phyloP scores from a whole-genome alignment of 805 yeast species.

The Candida germanica region DNA sequence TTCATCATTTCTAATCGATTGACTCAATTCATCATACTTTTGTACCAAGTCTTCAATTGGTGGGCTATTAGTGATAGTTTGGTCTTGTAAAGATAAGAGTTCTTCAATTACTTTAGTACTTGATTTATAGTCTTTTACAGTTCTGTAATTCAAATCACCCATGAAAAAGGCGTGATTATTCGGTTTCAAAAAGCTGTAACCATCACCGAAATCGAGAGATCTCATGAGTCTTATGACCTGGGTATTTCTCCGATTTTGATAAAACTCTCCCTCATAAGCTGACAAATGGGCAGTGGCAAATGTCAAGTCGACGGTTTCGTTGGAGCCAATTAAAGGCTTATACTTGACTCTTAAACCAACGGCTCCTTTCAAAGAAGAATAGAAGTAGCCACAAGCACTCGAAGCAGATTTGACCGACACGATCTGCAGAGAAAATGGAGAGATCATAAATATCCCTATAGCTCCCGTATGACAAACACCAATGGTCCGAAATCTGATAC shows the following conservation, averaged over 20 bases:
- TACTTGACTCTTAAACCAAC: slow-evolving; percentile 54
- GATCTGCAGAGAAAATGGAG: slow-evolving; percentile 39
- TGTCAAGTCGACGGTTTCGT: slow-evolving; percentile 42
- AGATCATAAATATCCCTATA: slow-evolving; percentile 50
- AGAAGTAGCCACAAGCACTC: slow-evolving; percentile 53
- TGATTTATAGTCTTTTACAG: slow-evolving; percentile 24
- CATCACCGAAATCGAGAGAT: slow-evolving; percentile 57
- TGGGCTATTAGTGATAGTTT: slow-evolving; percentile 13
- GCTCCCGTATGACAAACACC: slow-evolving; percentile 53
- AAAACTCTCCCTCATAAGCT: slow-evolving; percentile 68
- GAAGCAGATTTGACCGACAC: slow-evolving; percentile 24
- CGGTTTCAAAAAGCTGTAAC: slow-evolving; percentile 50
- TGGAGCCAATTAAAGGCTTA: slow-evolving; percentile 18
- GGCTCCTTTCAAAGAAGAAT: slow-evolving; percentile 74
- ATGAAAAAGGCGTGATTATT: slow-evolving; percentile 61
- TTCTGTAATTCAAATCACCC: slow-evolving; percentile 87
- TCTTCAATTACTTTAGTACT: slow-evolving; percentile 11
- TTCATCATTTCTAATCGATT: slow-evolving; percentile 38
- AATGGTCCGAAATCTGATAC: slow-evolving; percentile 37
- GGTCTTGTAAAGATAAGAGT: slow-evolving; percentile 24
- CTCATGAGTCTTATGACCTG: slow-evolving; percentile 51
- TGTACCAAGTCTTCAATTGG: slow-evolving; percentile 20
- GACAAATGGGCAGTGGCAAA: slow-evolving; percentile 70
- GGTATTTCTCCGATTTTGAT: slow-evolving; percentile 47
- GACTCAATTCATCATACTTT: slow-evolving; percentile 50